A percentile compares a stretch with the other conserved stretches of the same genome.
phyloP scores from a whole-genome alignment of 2,329 filamentous ascomycete genomes.

The Aspergillus neoniger region DNA sequence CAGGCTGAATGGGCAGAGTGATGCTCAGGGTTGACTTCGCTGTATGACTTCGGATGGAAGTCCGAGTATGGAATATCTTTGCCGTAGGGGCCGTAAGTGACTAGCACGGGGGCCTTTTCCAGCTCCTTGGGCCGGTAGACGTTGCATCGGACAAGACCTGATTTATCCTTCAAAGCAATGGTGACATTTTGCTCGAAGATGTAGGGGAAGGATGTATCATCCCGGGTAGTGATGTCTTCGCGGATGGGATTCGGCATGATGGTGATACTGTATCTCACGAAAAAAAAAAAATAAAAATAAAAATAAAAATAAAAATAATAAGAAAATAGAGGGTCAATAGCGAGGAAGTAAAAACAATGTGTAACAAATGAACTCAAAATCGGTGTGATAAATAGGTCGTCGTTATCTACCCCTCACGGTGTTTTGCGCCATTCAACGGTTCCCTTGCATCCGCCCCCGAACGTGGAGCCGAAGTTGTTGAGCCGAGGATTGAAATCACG shows the following conservation, averaged over 20 bases:
- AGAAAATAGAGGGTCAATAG: not conserved
- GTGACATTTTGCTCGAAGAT: slow-evolving; percentile 54
- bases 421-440: not conserved
- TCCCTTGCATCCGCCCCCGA: slow-evolving; percentile 9
- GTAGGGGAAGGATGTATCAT: slow-evolving; percentile 45
- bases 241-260: slow-evolving; percentile 32
- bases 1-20: slow-evolving; percentile 58
- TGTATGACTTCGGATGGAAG: slow-evolving; percentile 55
- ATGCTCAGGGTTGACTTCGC: slow-evolving; percentile 57
- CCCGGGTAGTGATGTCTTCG: slow-evolving; percentile 35
- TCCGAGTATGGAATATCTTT: slow-evolving; percentile 67
- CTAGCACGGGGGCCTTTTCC: slow-evolving; percentile 58
- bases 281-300: too few species aligned
- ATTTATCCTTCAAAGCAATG: slow-evolving; percentile 44
- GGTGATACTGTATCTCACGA: not conserved
- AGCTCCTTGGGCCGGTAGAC: slow-evolving; percentile 51
- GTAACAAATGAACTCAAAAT: too few species aligned
- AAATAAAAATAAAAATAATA: too few species aligned
- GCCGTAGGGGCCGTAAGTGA: slow-evolving; percentile 73
- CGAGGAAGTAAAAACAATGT: not conserved
- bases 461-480: slow-evolving; percentile 33
- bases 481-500: slow-evolving; percentile 6
- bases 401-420: slow-evolving; percentile 6
- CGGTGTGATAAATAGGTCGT: slow-evolving; percentile 10
- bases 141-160: slow-evolving; percentile 52